phyloP scores from a whole-genome alignment of 2,329 filamentous ascomycete species.

The Cryoendolithus antarcticus region DNA sequence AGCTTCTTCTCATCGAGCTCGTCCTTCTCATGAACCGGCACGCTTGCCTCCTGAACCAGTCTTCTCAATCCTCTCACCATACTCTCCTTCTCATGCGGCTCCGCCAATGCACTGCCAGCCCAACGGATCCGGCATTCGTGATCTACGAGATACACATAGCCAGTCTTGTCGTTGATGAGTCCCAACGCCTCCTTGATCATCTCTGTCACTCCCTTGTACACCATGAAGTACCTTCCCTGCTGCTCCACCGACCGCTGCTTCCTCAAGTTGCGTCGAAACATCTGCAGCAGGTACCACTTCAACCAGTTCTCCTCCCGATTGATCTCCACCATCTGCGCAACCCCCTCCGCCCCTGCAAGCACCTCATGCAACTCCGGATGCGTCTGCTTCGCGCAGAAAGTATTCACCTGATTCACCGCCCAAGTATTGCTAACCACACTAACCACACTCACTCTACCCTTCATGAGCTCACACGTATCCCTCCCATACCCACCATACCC shows the following conservation, averaged over 20 bases:
- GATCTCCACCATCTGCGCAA: slow-evolving; percentile 67
- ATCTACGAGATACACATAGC: slow-evolving; percentile 87
- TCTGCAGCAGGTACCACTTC: slow-evolving; percentile 43
- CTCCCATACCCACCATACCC: slow-evolving; percentile 26
- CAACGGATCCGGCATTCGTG: slow-evolving; percentile 79
- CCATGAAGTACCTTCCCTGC: slow-evolving; percentile 47
- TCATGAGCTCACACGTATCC: slow-evolving; percentile 65
- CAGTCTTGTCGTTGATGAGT: slow-evolving; percentile 79
- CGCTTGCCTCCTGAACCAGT: slow-evolving; percentile 44
- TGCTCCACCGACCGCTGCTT: slow-evolving; percentile 36
- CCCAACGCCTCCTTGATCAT: slow-evolving; percentile 47
- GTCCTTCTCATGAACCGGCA: slow-evolving; percentile 27
- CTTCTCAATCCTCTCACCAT: slow-evolving; percentile 53
- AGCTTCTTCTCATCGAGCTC: slow-evolving; percentile 28
- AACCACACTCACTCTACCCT: slow-evolving; percentile 59
- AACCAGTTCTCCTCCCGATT: slow-evolving; percentile 77
- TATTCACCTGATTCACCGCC: slow-evolving; percentile 68
- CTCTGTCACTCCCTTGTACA: slow-evolving; percentile 44
- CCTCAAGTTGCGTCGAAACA: slow-evolving; percentile 41
- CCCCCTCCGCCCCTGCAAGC: slow-evolving; percentile 39
- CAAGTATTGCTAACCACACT: slow-evolving; percentile 71
- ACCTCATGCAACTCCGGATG: slow-evolving; percentile 58
- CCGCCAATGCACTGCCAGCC: slow-evolving; percentile 68
- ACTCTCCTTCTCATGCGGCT: slow-evolving; percentile 53
- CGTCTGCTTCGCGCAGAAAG: slow-evolving; percentile 52